Base-by-base conservation (phyloP, 495 filamentous ascomycete genomes). In the Penicillium malachiteum region DNA sequence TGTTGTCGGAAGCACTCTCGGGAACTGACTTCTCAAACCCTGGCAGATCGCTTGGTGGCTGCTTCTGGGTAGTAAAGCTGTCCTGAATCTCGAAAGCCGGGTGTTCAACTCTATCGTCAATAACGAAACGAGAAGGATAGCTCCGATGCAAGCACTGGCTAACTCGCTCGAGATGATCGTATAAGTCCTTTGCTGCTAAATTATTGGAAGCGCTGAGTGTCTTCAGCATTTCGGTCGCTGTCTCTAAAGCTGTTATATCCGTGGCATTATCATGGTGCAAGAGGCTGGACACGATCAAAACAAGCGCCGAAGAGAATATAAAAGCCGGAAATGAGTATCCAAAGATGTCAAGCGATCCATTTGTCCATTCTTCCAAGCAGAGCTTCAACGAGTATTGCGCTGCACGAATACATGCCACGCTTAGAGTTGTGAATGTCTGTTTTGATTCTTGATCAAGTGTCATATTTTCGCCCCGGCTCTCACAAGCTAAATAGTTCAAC, bases 401-500 rank as follows among this genome's bases (percentile, higher is more conserved):
- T 18, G 71, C 62, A 31, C 73, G 67, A 38, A 74, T 71, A 50
- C 73, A 76, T 17, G 73, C 70, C 49, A 74, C 70, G 42, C 64
- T 63, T 10, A 76, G 55, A 0, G 70, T 69, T 32, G 63, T 51
- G 8, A 71, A 59, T 9, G 62, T 60, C 13, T 67, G 60, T 3
- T 66, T 68, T 34, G 68, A 62, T 16, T 43, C 47, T 11, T 64
- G 56, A 14, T n/a, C 40, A 14, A 11, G 21, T 32, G 35, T 45
- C 59, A 65, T 42, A 55, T 26, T 4, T 26, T 26, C 2, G 4
- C 21, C 21, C 4, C 21, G 21, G 21, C 21, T 26, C 21, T 26
- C 4, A 26, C 21, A 26, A 26, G 21, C 60, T 33, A 75, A 63
- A 11, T 70, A 48, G 35, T 75, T 63, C 1, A 75, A 56, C 32